Percentiles rank a stretch among this genome's conserved stretches.
Evolutionary conservation across 495 filamentous ascomycete genomes (phyloP).

Genomic region (Melanomma pulvis-pyrius): DNA sequence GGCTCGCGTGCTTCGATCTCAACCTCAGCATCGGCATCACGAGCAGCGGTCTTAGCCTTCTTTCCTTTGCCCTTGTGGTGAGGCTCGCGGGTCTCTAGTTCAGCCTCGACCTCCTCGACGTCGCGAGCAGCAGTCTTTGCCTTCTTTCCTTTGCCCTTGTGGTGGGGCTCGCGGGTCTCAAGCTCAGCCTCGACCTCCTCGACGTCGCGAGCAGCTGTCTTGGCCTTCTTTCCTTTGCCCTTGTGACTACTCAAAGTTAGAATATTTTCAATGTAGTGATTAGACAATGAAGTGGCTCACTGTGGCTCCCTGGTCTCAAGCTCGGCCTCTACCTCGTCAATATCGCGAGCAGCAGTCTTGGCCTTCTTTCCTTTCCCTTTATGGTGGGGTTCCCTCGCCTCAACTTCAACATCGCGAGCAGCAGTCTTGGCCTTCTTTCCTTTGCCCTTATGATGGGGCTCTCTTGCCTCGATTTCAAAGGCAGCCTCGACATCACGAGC

Average conservation of each 20-base stretch:
- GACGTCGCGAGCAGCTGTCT: not conserved
- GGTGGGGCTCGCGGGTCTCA: slow-evolving; percentile 12
- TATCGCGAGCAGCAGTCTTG: not conserved
- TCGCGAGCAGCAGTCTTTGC: slow-evolving; percentile 1
- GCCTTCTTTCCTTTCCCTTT: no score
- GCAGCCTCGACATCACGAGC: no score
- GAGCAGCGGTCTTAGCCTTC: slow-evolving; percentile 5
- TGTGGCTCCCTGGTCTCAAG: not conserved
- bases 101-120: not conserved
- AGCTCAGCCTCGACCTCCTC: slow-evolving; percentile 1
- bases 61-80: slow-evolving; percentile 26
- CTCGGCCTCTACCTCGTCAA: slow-evolving; percentile 4
- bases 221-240: slow-evolving; percentile 16
- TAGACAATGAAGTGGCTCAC: not conserved
- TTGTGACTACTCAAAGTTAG: slow-evolving; percentile 5
- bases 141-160: slow-evolving; percentile 29
- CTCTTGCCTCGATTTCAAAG: no score
- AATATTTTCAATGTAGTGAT: not conserved
- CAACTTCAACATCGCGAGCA: no score
- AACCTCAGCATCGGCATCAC: no score
- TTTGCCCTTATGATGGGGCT: no score
- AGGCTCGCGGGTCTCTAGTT: slow-evolving; percentile 1
- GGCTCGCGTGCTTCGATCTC: slow-evolving; percentile 5
- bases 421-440: no score
- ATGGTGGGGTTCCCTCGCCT: no score